phyloP scores from a whole-genome alignment of 441 rosid genomes.

The Metrosideros polymorpha region DNA sequence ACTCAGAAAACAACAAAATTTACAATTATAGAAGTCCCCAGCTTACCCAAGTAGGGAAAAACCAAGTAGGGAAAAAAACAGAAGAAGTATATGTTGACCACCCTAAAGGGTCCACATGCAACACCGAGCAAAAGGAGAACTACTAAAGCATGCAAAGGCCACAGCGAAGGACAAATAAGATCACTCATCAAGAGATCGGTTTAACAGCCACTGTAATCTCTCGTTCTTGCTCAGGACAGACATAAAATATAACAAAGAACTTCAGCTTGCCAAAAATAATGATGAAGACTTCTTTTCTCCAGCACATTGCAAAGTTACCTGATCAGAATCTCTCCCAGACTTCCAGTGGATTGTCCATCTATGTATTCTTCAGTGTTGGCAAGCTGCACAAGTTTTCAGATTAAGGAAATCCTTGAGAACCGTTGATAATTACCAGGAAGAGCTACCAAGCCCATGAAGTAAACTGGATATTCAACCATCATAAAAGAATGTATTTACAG shows the following conservation, averaged over 20 bases:
- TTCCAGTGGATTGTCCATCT: conserved; percentile 24
- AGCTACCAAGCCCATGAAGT: background rate
- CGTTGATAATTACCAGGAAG: background rate
- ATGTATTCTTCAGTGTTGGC: conserved; percentile 86
- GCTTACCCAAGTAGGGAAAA: background rate
- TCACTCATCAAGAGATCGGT: background rate
- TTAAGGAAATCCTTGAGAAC: background rate
- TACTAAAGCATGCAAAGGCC: background rate
- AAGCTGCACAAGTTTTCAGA: conserved; percentile 31
- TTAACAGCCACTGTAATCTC: background rate
- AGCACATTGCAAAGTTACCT: conserved; percentile 30
- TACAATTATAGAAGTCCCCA: background rate
- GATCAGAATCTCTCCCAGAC: conserved; percentile 80
- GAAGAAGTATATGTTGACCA: background rate
- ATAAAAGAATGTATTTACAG: background rate
- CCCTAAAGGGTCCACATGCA: background rate
- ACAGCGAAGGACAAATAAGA: background rate
- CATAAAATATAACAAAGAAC: background rate
- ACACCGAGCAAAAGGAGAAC: background rate
- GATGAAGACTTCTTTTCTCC: background rate
- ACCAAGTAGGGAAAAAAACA: background rate
- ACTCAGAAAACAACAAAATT: background rate
- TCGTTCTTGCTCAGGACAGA: background rate
- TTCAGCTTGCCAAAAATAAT: background rate
- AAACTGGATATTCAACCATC: background rate